These are phyloP conservation scores for Pharnaceum exiguum DNA, from an alignment of 148 eudicot species.

Conservation along the genomic window DNA sequence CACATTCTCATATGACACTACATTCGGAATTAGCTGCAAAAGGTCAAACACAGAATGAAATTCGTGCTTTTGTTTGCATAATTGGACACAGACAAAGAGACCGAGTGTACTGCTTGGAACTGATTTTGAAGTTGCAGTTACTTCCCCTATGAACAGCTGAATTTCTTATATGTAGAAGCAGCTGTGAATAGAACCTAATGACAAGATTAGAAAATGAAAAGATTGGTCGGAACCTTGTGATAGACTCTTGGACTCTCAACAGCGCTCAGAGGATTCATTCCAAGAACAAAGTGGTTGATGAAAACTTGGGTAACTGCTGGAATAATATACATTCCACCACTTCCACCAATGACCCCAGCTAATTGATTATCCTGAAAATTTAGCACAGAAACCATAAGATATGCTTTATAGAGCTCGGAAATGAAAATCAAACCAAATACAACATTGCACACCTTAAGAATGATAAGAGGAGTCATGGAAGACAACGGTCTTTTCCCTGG, in stretches of 20 bases:
- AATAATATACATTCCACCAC: constrained; percentile 79
- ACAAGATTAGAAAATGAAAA: neutral
- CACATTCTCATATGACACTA: constrained; percentile 72
- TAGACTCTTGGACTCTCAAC: constrained; percentile 84
- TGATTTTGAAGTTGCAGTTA: too few species aligned
- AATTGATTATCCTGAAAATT: constrained; percentile 55
- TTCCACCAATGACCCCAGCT: constrained; percentile 88
- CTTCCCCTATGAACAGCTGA: too few species aligned
- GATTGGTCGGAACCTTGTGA: constrained; percentile 60
- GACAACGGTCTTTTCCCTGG: constrained; percentile 91
- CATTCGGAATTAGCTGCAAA: constrained; percentile 73
- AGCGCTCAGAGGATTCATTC: constrained; percentile 72
- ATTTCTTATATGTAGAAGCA: too few species aligned
- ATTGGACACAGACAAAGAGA: too few species aligned
- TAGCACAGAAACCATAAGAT: neutral
- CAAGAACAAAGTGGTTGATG: constrained; percentile 61
- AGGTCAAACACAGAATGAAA: neutral
- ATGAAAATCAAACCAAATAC: neutral
- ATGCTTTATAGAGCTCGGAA: neutral
- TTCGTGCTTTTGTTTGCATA: neutral
- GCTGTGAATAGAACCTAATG: too few species aligned
- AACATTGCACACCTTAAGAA: constrained; percentile 46
- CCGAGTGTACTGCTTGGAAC: too few species aligned
- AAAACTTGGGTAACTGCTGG: constrained; percentile 80
- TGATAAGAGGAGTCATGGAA: constrained; percentile 84